Percentiles rank a stretch among this genome's conserved stretches.
phyloP scores from a whole-genome alignment of 2,329 filamentous ascomycete species.

The Pseudogymnoascus sp. region DNA sequence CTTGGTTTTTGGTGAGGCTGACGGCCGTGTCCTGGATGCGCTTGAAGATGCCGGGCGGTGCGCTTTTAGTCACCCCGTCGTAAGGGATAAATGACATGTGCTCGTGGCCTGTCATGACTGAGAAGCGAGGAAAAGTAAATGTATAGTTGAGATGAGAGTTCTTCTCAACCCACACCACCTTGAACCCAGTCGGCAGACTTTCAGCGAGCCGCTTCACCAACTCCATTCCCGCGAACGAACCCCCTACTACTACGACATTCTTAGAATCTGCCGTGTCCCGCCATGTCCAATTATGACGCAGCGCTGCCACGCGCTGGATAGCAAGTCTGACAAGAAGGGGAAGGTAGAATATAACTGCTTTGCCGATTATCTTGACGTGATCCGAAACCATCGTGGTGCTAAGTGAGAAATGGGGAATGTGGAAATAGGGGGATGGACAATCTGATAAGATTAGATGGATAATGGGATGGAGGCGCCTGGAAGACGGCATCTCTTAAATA shows the following conservation, averaged over 20 bases:
- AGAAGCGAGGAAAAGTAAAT: conserved; percentile 41
- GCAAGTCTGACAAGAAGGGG: conserved; percentile 3
- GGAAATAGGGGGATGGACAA: neutral
- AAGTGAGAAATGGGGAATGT: neutral
- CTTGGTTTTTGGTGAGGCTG: conserved; percentile 23
- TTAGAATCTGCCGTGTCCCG: conserved; percentile 14
- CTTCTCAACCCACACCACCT: conserved; percentile 40
- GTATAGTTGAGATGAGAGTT: conserved; percentile 44
- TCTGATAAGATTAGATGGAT: neutral
- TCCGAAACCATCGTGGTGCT: neutral
- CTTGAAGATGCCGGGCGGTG: conserved; percentile 27
- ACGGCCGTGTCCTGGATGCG: conserved; percentile 28
- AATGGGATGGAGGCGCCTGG: neutral
- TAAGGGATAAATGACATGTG: conserved; percentile 44
- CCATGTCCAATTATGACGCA: conserved; percentile 7
- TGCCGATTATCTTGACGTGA: neutral
- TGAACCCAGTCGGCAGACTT: conserved; percentile 35
- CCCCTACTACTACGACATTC: conserved; percentile 36
- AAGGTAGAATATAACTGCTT: neutral
- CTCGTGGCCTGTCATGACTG: conserved; percentile 36
- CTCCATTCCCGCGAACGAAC: conserved; percentile 35
- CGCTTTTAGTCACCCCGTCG: conserved; percentile 21
- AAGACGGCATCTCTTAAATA: neutral
- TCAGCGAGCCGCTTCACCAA: conserved; percentile 30
- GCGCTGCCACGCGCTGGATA: neutral